Percentiles rank a stretch among this genome's conserved stretches.
phyloP scores from a whole-genome alignment of 768 basidiomycete species.

The Mrakia hoshinonis region DNA sequence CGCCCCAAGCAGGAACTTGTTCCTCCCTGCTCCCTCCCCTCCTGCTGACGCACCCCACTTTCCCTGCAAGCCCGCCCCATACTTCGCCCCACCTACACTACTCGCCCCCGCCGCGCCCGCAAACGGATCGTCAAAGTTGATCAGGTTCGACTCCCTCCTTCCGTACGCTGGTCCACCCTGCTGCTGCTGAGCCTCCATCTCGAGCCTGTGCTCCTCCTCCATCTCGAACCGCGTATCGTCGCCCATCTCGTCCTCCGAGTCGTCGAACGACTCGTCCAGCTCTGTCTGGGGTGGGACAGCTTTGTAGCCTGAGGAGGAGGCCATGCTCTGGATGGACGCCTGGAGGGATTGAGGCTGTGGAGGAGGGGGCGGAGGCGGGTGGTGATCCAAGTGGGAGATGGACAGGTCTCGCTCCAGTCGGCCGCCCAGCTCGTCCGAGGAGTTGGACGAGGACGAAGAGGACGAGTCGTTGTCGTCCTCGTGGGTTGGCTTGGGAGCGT shows the following conservation, averaged over 20 bases:
- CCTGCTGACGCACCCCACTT: not conserved
- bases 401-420: constrained; percentile 1
- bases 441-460: constrained; percentile 15
- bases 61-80: constrained; percentile 6
- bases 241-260: not conserved
- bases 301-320: not conserved
- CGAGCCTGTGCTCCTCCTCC: not conserved
- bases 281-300: not conserved
- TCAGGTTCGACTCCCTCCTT: constrained; percentile 1
- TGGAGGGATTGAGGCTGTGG: not conserved
- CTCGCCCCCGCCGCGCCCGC: not conserved
- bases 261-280: not conserved
- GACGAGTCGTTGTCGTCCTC: constrained; percentile 4
- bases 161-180: not conserved
- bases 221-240: not conserved
- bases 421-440: not conserved
- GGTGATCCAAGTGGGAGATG: not conserved
- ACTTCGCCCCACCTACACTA: not conserved
- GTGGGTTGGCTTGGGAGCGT: constrained; percentile 11
- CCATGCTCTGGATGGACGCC: not conserved
- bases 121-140: constrained; percentile 10
- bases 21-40: not conserved
- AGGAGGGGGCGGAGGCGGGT: not conserved
- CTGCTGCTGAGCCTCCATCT: no score
- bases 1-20: not conserved